Evolutionary conservation across 306 rosid species (phyloP), one percentile per base, ranked within the genome.

Genomic region (Quercus alba): DNA sequence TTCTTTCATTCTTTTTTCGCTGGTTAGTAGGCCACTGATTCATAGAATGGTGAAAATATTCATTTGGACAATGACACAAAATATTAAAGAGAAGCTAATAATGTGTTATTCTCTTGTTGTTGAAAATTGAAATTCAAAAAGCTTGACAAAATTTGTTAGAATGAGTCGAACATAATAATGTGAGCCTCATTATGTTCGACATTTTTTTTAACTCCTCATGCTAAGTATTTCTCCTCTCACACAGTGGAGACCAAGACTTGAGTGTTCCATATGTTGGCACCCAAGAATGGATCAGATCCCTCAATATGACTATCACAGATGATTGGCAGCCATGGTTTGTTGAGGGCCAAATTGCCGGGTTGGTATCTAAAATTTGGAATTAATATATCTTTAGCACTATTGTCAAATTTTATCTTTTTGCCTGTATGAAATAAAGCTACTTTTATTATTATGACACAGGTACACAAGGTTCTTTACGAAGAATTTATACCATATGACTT

Each of bases 261-360:
- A 0, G 0, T 1, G 0, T 87, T 25, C 88, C 93, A 4, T 87
- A 82, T 15, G 12, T 90, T 0, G 52, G 79, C 8, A 90, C 93
- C 5, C 58, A 81, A 63, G 5, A 49, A 55, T 90, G 91, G 93
- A 86, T 90, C 56, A 78, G 79, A 70, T 82, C 87, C 20, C 72
- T 90, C 2, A 86, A 87, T 56, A 51, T 87, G 83, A 86, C 75
- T 56, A 67, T 78, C 25, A 44, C 5, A 12, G 86, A 83, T 56
- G 71, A 51, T 71, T 90, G 93, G 93, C 78, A 31, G 56, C 85
- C 91, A 64, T 87, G 90, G 91, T 85, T 87, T 72, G 88, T 85
- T 6, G 84, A 83, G 1, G 94, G 90, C 68, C 91, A 90, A 78
- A 83, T 86, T 11, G 90, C 91, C 10, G 91, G 93, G 91, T 88